phyloP scores from a whole-genome alignment of 371 early-diverging fungal genomes.

The Mucor ambiguus region DNA sequence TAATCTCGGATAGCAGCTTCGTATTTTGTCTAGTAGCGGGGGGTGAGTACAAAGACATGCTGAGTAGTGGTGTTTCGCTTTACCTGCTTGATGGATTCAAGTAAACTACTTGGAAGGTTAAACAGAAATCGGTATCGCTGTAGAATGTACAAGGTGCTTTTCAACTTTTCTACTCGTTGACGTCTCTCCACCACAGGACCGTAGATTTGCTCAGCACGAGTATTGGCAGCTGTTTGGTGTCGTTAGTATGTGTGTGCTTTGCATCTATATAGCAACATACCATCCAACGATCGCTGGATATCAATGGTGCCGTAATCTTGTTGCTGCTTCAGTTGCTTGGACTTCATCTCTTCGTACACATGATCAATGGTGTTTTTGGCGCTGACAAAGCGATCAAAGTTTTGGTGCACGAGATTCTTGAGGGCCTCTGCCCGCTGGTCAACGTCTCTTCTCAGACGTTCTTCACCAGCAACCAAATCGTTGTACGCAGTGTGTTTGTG shows the following conservation, averaged over 20 bases:
- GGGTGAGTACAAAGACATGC: too few species aligned
- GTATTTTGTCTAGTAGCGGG: constrained; percentile 74
- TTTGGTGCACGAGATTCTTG: constrained; percentile 87
- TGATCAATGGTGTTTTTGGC: constrained; percentile 95
- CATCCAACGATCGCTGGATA: constrained; percentile 37
- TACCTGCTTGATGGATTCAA: constrained; percentile 81
- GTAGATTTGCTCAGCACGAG: constrained; percentile 81
- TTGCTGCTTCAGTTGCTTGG: constrained; percentile 75
- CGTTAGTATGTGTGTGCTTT: neutral
- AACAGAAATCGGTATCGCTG: constrained; percentile 95
- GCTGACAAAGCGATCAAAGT: constrained; percentile 95
- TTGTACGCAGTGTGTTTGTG: constrained; percentile 83
- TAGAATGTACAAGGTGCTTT: constrained; percentile 83
- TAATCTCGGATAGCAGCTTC: constrained; percentile 95
- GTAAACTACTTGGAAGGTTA: constrained; percentile 85
- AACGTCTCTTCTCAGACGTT: constrained; percentile 70
- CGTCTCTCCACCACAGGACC: constrained; percentile 88
- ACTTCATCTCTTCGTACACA: constrained; percentile 90
- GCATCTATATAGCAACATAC: constrained; percentile 12
- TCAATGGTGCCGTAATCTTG: constrained; percentile 79
- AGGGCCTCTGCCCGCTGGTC: constrained; percentile 85
- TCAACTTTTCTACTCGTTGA: constrained; percentile 86
- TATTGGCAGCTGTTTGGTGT: constrained; percentile 54
- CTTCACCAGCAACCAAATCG: constrained; percentile 77
- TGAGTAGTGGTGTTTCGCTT: too few species aligned